phyloP scores from a whole-genome alignment of 2,329 filamentous ascomycete genomes.

The Cladosporium sp. region DNA sequence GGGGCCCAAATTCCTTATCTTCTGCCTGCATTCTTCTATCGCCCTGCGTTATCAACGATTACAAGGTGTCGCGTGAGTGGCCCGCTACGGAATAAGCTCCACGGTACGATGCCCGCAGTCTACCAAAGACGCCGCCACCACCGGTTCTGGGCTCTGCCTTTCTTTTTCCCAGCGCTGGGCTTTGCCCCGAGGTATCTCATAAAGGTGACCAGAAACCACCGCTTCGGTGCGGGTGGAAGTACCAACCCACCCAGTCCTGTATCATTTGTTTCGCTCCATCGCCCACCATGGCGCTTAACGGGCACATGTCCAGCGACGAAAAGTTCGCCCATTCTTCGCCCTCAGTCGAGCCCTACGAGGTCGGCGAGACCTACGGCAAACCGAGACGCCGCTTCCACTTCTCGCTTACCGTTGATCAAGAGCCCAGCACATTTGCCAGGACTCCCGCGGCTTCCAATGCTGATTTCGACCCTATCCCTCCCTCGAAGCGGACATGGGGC shows the following conservation, averaged over 20 bases:
- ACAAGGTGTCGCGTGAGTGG: not conserved
- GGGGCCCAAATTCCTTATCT: not conserved
- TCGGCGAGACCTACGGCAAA: conserved; percentile 22
- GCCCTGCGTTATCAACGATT: not conserved
- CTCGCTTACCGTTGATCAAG: conserved; percentile 29
- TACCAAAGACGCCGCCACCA: not conserved
- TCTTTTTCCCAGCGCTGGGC: not conserved
- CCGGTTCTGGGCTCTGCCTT: not conserved
- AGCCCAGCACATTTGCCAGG: conserved; percentile 30
- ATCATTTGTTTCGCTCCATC: not conserved
- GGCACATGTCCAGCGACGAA: conserved; percentile 10
- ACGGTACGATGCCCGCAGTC: not conserved
- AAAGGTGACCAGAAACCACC: no score
- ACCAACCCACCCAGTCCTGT: no score
- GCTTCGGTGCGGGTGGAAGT: no score
- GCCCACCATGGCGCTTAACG: not conserved
- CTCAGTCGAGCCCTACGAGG: conserved; percentile 18
- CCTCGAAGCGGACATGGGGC: conserved; percentile 33
- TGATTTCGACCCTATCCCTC: conserved; percentile 34
- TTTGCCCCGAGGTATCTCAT: no score
- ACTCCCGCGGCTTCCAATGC: conserved; percentile 32
- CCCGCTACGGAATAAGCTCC: not conserved
- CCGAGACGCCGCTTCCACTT: conserved; percentile 24
- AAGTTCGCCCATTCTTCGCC: conserved; percentile 22
- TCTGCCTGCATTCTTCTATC: not conserved